Evolutionary conservation across 2,329 filamentous ascomycete genomes (phyloP), one percentile per base, ranked within the genome.

Genomic region (Xylariomycetidae sp.): DNA sequence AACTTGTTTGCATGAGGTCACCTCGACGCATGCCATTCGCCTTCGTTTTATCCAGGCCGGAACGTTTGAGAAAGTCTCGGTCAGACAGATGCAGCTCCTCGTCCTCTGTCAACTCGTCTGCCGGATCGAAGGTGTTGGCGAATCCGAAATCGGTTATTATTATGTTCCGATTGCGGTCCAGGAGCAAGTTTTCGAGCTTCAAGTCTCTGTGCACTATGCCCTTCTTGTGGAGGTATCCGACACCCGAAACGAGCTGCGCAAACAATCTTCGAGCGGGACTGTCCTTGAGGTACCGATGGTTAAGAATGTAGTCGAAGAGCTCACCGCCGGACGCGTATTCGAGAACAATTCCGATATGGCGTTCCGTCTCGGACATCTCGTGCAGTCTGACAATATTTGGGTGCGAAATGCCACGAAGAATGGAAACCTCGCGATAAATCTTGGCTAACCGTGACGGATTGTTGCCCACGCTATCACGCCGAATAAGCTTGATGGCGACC

Each of bases 131-230:
- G 0, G 89, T 97, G 62, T 98, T 98, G 48, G 92, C 92, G 58
- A 98, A 98, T 13, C 92, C 92, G 63, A 98, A 98, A 64, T 98
- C 92, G 12, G 92, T 98, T 56, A 98, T 98, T 64, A 98, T 98
- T 55, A 98, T 97, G 67, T 98, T 98, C 44, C 88, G 84, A 57
- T 98, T 96, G 43, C 90, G 83, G 63, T 98, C 92, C 32, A 98
- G 74, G 23, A 98, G 74, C 51, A 98, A 62, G 56, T 98, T 98
- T 64, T 98, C 92, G 29, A 98, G 72, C 65, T 98, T 98, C 46
- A 98, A 66, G 65, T 98, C 92, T 52, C 92, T 82, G 59, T 98
- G 92, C 11, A 98, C 92, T 48, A 98, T 98, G 41, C 92, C 92
- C 66, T 95, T 97, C 63, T 95, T 96, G 67, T 98, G 92, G 38